Percentiles rank a stretch among this genome's conserved stretches.
Evolutionary conservation across 768 basidiomycete species (phyloP).

Genomic region (Guyanaporus albipodus): DNA sequence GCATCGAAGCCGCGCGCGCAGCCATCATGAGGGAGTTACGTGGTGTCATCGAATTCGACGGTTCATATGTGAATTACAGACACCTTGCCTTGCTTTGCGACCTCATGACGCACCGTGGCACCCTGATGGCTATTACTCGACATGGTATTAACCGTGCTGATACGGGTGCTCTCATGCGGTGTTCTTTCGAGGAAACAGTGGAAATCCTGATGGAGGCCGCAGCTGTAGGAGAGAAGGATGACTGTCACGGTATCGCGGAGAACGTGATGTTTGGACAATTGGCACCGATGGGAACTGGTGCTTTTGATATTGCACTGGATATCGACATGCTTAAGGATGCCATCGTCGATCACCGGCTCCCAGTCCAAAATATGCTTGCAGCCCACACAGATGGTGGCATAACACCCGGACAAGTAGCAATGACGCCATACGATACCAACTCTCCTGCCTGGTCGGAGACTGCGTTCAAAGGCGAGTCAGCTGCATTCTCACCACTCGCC

Average conservation of each 20-base stretch:
- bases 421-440: conserved; percentile 96
- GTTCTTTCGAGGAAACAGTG: conserved; percentile 99
- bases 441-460: conserved; percentile 81
- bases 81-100: conserved; percentile 96
- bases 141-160: conserved; percentile 99
- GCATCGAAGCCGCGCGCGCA: conserved; percentile 94
- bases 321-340: conserved; percentile 99
- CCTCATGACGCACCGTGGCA: conserved; percentile 94
- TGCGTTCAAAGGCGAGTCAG: conserved; percentile 76
- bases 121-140: conserved; percentile 96
- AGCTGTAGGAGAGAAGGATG: conserved; percentile 96
- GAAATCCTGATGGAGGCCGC: conserved; percentile 99
- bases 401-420: conserved; percentile 87
- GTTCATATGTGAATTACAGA: conserved; percentile 98
- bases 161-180: conserved; percentile 97
- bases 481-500: conserved; percentile 93
- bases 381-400: conserved; percentile 82
- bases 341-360: conserved; percentile 92
- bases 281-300: conserved; percentile 99
- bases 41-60: conserved; percentile 97
- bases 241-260: conserved; percentile 98
- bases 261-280: conserved; percentile 99
- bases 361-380: conserved; percentile 75
- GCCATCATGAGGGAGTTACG: conserved; percentile 93
- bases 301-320: conserved; percentile 93